Percentiles rank a stretch among this genome's conserved stretches.
Conservation (phyloP, 495 filamentous ascomycete species). For the Annulohypoxylon moriforme region DNA sequence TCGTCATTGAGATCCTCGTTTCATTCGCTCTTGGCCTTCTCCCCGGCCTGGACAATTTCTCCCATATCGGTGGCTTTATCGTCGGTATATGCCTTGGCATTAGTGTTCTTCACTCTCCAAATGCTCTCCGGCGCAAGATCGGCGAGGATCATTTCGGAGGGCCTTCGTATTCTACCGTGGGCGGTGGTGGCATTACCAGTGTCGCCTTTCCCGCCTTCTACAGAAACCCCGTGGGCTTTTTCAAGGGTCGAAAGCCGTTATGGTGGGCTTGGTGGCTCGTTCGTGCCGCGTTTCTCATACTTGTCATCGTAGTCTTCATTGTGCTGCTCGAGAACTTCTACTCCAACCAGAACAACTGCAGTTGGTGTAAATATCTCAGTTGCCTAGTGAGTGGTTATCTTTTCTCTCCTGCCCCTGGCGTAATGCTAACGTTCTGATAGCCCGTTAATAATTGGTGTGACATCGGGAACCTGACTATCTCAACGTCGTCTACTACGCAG, state of each 20-base stretch:
- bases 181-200: slow-evolving; percentile 51
- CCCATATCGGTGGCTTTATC: slow-evolving; percentile 94
- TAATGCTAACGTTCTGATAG: slow-evolving; percentile 51
- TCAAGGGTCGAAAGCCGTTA: slow-evolving; percentile 87
- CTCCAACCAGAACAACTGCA: slow-evolving; percentile 75
- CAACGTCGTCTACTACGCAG: slow-evolving; percentile 14
- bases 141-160: slow-evolving; percentile 66
- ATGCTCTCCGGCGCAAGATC: slow-evolving; percentile 79
- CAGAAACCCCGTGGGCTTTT: slow-evolving; percentile 80
- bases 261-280: slow-evolving; percentile 99
- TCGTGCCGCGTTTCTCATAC: slow-evolving; percentile 80
- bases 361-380: slow-evolving; percentile 93
- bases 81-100: slow-evolving; percentile 91
- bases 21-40: slow-evolving; percentile 93
- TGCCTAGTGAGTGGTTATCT: slow-evolving; percentile 77
- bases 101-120: slow-evolving; percentile 87
- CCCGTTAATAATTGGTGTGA: slow-evolving; percentile 84
- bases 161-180: slow-evolving; percentile 56
- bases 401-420: neutral
- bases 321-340: slow-evolving; percentile 92
- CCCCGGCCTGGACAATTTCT: slow-evolving; percentile 95
- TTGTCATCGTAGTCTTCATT: slow-evolving; percentile 83
- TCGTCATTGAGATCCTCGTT: slow-evolving; percentile 84
- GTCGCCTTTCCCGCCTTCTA: slow-evolving; percentile 67
- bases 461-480: slow-evolving; percentile 62